Percentiles rank a stretch among this genome's conserved stretches.
Conservation (phyloP, 805 yeast species). For the Saccharomycopsis sp. region DNA sequence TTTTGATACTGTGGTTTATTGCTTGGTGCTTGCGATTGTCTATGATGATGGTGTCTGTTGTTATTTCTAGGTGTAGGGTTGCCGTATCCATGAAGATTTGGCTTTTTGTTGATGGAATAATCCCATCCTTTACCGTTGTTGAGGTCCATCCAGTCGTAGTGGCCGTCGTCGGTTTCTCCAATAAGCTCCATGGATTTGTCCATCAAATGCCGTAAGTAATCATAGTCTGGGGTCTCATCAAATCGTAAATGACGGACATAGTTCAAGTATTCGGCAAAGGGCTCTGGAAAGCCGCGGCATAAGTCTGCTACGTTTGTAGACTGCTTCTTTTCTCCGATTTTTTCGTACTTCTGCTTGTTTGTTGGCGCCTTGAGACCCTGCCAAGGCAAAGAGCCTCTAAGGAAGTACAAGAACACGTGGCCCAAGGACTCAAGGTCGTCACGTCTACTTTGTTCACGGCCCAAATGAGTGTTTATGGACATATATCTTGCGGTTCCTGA, state of each 20-base stretch:
- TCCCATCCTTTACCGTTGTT: slow-evolving; percentile 98
- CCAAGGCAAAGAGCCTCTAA: slow-evolving; percentile 81
- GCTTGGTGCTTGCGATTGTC: slow-evolving; percentile 27
- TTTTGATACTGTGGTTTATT: slow-evolving; percentile 25
- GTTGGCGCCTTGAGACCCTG: slow-evolving; percentile 86
- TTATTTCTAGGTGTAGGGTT: slow-evolving; percentile 77
- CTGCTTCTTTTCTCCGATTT: slow-evolving; percentile 76
- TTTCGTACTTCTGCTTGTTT: slow-evolving; percentile 76
- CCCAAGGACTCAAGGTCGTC: slow-evolving; percentile 80
- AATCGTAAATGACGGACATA: slow-evolving; percentile 61
- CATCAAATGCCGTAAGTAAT: slow-evolving; percentile 71
- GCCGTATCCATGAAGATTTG: slow-evolving; percentile 93
- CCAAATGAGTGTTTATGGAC: slow-evolving; percentile 85
- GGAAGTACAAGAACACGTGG: slow-evolving; percentile 73
- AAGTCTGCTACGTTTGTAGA: slow-evolving; percentile 57
- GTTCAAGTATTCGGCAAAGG: slow-evolving; percentile 67
- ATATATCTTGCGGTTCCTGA: slow-evolving; percentile 84
- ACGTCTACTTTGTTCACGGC: slow-evolving; percentile 76
- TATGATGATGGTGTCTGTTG: slow-evolving; percentile 24
- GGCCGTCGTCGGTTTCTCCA: slow-evolving; percentile 72
- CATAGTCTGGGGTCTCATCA: slow-evolving; percentile 79
- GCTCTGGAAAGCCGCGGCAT: slow-evolving; percentile 58
- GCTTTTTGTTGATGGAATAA: slow-evolving; percentile 78
- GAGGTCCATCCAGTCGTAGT: slow-evolving; percentile 96
- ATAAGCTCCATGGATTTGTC: slow-evolving; percentile 69